Evolutionary conservation across 108 stramenopile species (phyloP), one percentile per base, ranked within the genome.

Genomic region (Schizochytrium sp.): DNA sequence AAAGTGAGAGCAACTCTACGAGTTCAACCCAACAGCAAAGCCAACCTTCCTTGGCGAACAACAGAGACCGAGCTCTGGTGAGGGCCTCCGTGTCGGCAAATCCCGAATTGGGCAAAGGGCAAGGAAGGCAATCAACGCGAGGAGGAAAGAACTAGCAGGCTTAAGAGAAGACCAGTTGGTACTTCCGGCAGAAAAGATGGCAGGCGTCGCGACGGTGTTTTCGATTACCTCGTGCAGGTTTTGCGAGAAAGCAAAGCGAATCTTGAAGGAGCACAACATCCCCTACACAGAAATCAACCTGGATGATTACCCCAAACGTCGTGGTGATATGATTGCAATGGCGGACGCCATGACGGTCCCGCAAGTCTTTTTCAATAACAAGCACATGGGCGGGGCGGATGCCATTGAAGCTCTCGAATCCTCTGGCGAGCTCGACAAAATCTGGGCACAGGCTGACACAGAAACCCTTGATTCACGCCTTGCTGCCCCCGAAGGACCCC

Each of bases 161-260:
- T 28, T 28, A 28, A 28, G 28, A 28, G 28, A 28, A 28, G 28
- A 28, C 28, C 28, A 28, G 28, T 28, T 28, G 28, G 28, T 28
- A 28, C 28, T 28, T 28, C 28, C 28, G 28, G 28, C 28, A 28
- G 28, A 28, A 28, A 28, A 28, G 28, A 28, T 28, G 28, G 28
- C 28, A 28, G 28, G 28, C 28, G 10, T 5, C 28, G 76, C 55
- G 45, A 83, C 76, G 28, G 53, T 83, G 15, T 83, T 83, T 53
- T 55, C 76, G 28, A 83, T 83, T 28, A n/a, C 47, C n/a, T 10
- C 47, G 50, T 83, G 76, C 76, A 10, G 50, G 5, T 83, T 83
- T 28, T 83, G 76, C 3, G 76, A 49, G 50, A 83, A 83, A 53
- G 76, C 76, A 13, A 83, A 83, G 76, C 2, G 76, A 0, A 46